These are phyloP conservation scores for Coemansia sp. DNA, from an alignment of 192 early-diverging fungal species.

Conservation along the genomic window DNA sequence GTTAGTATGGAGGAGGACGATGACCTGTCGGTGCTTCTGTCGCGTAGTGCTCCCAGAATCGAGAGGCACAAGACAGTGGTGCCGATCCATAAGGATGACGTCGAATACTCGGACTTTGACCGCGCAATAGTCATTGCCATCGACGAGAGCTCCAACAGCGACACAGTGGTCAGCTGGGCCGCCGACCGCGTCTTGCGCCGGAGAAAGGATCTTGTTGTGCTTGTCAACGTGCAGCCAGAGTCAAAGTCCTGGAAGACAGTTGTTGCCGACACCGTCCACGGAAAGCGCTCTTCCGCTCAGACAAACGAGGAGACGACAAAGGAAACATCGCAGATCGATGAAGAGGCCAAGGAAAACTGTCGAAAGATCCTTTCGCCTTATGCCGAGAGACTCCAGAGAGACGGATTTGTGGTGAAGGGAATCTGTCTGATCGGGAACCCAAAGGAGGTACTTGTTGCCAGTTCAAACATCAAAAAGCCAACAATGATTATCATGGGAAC, in stretches of 20 bases:
- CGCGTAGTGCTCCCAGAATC: constrained; percentile 51
- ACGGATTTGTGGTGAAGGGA: constrained; percentile 55
- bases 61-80: constrained; percentile 53
- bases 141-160: constrained; percentile 50
- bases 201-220: constrained; percentile 49
- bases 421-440: constrained; percentile 53
- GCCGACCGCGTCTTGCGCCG: constrained; percentile 49
- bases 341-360: constrained; percentile 51
- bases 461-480: constrained; percentile 57
- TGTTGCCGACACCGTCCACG: not conserved
- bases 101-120: constrained; percentile 56
- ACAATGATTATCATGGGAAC: constrained; percentile 72
- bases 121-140: constrained; percentile 49
- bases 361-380: constrained; percentile 42
- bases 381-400: constrained; percentile 46
- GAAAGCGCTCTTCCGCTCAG: not conserved
- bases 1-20: constrained; percentile 48
- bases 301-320: not conserved
- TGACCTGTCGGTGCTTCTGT: constrained; percentile 47
- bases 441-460: constrained; percentile 53
- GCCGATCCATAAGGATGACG: constrained; percentile 53
- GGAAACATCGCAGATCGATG: constrained; percentile 28
- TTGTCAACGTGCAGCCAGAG: constrained; percentile 54
- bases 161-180: constrained; percentile 43
- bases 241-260: constrained; percentile 42